These are phyloP conservation scores for Collybiopsis confluens DNA, from an alignment of 768 basidiomycete species.

Conservation along the genomic window DNA sequence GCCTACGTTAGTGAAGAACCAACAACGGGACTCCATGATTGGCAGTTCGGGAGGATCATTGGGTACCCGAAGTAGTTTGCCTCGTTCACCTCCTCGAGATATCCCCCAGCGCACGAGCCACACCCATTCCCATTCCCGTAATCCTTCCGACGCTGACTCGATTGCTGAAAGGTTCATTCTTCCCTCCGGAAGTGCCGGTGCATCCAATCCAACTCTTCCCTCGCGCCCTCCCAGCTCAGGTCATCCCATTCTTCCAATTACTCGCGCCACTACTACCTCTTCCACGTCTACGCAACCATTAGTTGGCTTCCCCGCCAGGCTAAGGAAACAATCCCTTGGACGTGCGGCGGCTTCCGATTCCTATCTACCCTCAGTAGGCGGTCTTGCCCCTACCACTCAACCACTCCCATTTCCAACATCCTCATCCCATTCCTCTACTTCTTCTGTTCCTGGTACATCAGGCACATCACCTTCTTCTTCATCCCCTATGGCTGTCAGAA, in stretches of 20 bases:
- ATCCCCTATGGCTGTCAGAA: constrained; percentile 24
- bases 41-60: constrained; percentile 16
- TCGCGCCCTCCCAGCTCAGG: not conserved
- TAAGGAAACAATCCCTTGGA: constrained; percentile 8
- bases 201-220: not conserved
- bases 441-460: not conserved
- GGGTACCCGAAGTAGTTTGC: constrained; percentile 13
- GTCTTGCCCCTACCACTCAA: not conserved
- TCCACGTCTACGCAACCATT: constrained; percentile 17
- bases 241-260: constrained; percentile 8
- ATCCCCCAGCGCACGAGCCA: constrained; percentile 5
- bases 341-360: not conserved
- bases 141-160: constrained; percentile 3
- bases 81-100: constrained; percentile 4
- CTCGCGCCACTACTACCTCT: constrained; percentile 2
- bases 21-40: constrained; percentile 51
- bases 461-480: constrained; percentile 1
- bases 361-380: constrained; percentile 13
- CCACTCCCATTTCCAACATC: not conserved
- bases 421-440: not conserved
- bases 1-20: constrained; percentile 66
- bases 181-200: constrained; percentile 16
- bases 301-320: not conserved
- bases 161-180: constrained; percentile 35
- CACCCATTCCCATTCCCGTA: not conserved